Percentiles rank a stretch among this genome's conserved stretches.
Conservation (phyloP, 768 basidiomycete species). For the Pisolithus orientalis region DNA sequence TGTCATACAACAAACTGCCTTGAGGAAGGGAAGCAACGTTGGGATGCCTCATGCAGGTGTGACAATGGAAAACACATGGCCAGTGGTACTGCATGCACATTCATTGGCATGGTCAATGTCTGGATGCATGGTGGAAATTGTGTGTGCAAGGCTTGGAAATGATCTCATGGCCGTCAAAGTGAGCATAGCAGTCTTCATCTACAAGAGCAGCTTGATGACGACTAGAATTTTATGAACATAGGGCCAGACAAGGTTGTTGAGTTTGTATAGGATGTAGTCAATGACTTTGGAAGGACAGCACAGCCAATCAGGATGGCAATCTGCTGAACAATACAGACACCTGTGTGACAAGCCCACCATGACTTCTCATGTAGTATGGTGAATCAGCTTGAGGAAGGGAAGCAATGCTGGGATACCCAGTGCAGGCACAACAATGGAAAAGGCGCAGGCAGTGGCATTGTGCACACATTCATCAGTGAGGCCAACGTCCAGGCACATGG, state of each 20-base stretch:
- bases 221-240: slow-evolving; percentile 99
- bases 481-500: slow-evolving; percentile 99
- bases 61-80: slow-evolving; percentile 96
- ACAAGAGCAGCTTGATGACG: slow-evolving; percentile 98
- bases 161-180: slow-evolving; percentile 98
- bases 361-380: slow-evolving; percentile 90
- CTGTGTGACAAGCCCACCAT: slow-evolving; percentile 99
- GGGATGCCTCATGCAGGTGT: slow-evolving; percentile 98
- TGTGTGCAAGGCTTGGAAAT: slow-evolving; percentile 99
- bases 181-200: slow-evolving; percentile 94
- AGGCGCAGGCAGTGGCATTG: slow-evolving; percentile 97
- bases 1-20: slow-evolving; percentile 88
- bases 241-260: slow-evolving; percentile 96
- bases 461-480: slow-evolving; percentile 99
- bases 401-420: slow-evolving; percentile 96
- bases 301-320: slow-evolving; percentile 99
- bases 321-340: slow-evolving; percentile 98
- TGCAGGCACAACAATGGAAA: slow-evolving; percentile 97
- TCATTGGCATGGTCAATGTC: slow-evolving; percentile 99
- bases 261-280: slow-evolving; percentile 96
- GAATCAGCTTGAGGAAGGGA: slow-evolving; percentile 97
- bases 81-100: slow-evolving; percentile 98
- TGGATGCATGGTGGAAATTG: slow-evolving; percentile 99
- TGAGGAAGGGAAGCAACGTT: slow-evolving; percentile 93
- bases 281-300: slow-evolving; percentile 66